Conservation (phyloP, 768 basidiomycete species). For the Hirschioporus abietinus region DNA sequence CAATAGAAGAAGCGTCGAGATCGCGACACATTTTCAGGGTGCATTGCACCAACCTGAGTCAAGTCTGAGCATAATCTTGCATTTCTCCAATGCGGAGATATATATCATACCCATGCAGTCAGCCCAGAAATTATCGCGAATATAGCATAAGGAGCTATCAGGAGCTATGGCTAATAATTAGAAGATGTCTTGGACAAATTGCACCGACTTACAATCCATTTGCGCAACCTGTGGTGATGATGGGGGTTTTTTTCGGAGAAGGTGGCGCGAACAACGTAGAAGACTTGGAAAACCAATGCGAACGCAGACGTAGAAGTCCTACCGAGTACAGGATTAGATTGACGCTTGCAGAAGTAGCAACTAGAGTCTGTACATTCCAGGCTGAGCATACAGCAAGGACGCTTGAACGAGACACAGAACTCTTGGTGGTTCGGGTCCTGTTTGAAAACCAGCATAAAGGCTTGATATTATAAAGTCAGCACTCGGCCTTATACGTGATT, state of each 20-base stretch:
- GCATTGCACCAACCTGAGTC: slow-evolving; percentile 32
- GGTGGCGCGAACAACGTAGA: slow-evolving; percentile 34
- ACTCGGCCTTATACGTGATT: neutral
- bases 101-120: slow-evolving; percentile 33
- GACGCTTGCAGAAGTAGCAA: neutral
- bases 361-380: slow-evolving; percentile 32
- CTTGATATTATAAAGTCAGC: slow-evolving; percentile 19
- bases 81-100: neutral
- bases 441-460: slow-evolving; percentile 35
- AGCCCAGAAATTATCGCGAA: slow-evolving; percentile 30
- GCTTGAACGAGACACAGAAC: slow-evolving; percentile 42
- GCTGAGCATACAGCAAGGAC: slow-evolving; percentile 42
- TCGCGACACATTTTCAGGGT: slow-evolving; percentile 35
- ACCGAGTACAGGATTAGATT: neutral
- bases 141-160: slow-evolving; percentile 38
- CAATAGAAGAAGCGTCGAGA: slow-evolving; percentile 49
- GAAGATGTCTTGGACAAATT: neutral
- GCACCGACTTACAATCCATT: slow-evolving; percentile 32
- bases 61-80: neutral
- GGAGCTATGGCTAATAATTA: slow-evolving; percentile 21
- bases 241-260: slow-evolving; percentile 27
- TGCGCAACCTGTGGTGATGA: slow-evolving; percentile 29
- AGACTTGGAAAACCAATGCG: slow-evolving; percentile 42
- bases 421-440: slow-evolving; percentile 39
- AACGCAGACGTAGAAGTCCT: slow-evolving; percentile 39